Percentiles rank a stretch among this genome's conserved stretches.
These are phyloP conservation scores for Suillus decipiens DNA, from an alignment of 768 basidiomycete species.

Conservation along the genomic window DNA sequence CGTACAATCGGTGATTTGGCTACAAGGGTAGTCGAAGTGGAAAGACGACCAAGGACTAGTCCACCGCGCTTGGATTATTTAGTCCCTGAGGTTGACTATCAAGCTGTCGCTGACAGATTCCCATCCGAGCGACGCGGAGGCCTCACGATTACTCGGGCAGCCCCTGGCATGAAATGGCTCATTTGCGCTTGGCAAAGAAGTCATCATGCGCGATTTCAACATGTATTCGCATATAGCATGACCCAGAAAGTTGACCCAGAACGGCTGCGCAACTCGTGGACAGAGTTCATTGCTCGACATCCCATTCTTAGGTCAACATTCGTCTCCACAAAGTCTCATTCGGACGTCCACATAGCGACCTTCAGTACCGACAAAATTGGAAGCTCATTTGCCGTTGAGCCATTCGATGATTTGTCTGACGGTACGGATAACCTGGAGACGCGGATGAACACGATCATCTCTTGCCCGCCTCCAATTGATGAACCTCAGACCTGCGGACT, in stretches of 20 bases:
- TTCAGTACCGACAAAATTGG: constrained; percentile 23
- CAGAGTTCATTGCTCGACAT: constrained; percentile 34
- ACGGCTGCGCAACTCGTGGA: constrained; percentile 40
- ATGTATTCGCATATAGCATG: constrained; percentile 44
- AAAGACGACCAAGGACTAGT: not conserved
- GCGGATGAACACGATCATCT: constrained; percentile 26
- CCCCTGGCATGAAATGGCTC: constrained; percentile 38
- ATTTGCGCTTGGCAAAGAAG: constrained; percentile 48
- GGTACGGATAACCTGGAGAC: constrained; percentile 9
- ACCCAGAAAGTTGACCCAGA: constrained; percentile 28
- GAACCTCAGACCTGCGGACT: constrained; percentile 24
- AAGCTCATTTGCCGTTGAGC: constrained; percentile 11
- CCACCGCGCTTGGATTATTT: not conserved
- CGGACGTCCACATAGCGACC: constrained; percentile 26
- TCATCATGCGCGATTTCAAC: constrained; percentile 42
- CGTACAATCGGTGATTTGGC: constrained; percentile 35
- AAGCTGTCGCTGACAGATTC: constrained; percentile 18
- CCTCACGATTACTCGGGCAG: constrained; percentile 24
- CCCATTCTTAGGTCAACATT: constrained; percentile 47
- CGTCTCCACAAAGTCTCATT: constrained; percentile 21
- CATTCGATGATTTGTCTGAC: constrained; percentile 10
- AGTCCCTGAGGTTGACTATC: constrained; percentile 17
- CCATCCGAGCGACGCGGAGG: constrained; percentile 15
- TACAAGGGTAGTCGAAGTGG: constrained; percentile 10
- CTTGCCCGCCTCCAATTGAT: constrained; percentile 22